Evolutionary conservation across 805 yeast species (phyloP), one percentile per base, ranked within the genome.

Genomic region (Nakazawaea pomicola): DNA sequence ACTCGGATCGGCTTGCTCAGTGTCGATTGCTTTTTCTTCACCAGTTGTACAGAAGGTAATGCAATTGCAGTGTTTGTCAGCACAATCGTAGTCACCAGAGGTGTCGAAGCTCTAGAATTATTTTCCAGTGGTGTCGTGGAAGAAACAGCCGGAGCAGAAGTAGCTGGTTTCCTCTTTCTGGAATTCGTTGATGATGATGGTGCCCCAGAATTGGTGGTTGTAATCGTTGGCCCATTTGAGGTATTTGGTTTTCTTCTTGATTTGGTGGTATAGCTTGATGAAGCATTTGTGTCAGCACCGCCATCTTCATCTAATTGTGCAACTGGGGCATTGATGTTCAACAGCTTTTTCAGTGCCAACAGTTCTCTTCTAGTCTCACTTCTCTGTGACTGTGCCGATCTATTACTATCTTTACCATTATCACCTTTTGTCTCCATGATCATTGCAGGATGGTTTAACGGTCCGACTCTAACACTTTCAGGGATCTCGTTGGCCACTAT

Each of bases 311-410:
- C 34, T 16, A 21, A n/a, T 4, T 29, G 24, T 23, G 14, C 30
- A 50, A 58, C 51, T 58, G 53, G 52, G 65, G 7, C 89, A 88
- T 38, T 38, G 25, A 38, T 37, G 20, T 37, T 37, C 40, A 38
- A 31, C 43, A 33, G 43, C 56, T 80, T 82, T 49, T 78, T 80
- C 2, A 96, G 96, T 2, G 95, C 96, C 51, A 90, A 70, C 7
- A 97, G 96, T 55, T 90, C 97, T 45, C 98, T 72, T 49, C 97
- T 71, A 36, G 84, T 76, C 63, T 91, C 98, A 53, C 87, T 76
- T 46, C 95, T 70, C 50, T 82, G 81, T 29, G 83, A 71, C 48
- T 86, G 93, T 0, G 82, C 83, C 1, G 87, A 76, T 51, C 80
- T 67, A 17, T 61, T 64, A 41, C 62, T 70, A 14, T 68, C 68